Evolutionary conservation across 2,329 filamentous ascomycete genomes (phyloP), one percentile per base, ranked within the genome.

Genomic region (Ramichloridium luteum): DNA sequence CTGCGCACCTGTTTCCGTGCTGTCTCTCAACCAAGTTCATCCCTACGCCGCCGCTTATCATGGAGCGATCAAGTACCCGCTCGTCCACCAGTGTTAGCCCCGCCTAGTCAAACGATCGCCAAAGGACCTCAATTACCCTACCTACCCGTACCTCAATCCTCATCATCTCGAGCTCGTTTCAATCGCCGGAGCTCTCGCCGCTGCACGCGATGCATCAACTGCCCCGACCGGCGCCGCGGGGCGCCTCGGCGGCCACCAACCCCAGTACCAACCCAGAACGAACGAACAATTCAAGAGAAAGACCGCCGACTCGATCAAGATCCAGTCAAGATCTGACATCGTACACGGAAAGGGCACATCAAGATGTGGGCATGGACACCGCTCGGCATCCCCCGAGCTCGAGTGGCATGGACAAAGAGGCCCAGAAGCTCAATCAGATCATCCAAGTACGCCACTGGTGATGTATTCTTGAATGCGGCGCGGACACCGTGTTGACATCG

Each of bases 141-240:
- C 14, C 29, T 11, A 14, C 6, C 29, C n/a, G 12, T 6, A 31
- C 16, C 6, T 22, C 12, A 13, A 33, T 20, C 14, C 13, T 15
- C 13, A 27, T 16, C 9, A 33, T 25, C 17, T 15, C n/a, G n/a
- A n/a, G n/a, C n/a, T n/a, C n/a, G n/a, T n/a, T n/a, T n/a, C n/a
- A n/a, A n/a, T n/a, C n/a, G n/a, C n/a, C n/a, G n/a, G n/a, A n/a
- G n/a, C n/a, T n/a, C n/a, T n/a, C n/a, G n/a, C n/a, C n/a, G n/a
- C n/a, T n/a, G n/a, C n/a, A n/a, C 16, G 36, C 53, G 48, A 94
- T 94, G 86, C 85, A 94, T 72, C 86, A 93, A 62, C 82, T 86
- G 61, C 77, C 81, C 48, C 77, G 86, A 48, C 72, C 76, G 40
- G 72, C 79, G 44, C 78, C 80, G 44, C 70, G 76, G 56, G 70